Percentiles rank a stretch among this genome's conserved stretches.
Evolutionary conservation across 495 filamentous ascomycete species (phyloP).

Genomic region (Penicillium pancosmium): DNA sequence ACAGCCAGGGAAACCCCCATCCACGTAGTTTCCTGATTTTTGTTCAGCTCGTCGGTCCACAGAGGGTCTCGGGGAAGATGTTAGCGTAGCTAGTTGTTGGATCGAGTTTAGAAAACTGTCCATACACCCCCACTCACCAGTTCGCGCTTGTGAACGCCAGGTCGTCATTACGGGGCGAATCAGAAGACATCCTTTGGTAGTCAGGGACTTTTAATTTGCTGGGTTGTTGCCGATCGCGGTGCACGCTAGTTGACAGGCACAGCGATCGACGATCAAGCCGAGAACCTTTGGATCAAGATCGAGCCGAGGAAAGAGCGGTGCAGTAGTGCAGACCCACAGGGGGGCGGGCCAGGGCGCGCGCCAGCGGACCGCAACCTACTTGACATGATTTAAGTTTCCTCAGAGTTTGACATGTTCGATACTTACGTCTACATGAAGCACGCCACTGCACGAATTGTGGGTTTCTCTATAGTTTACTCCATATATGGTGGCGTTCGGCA

Average conservation of each 20-base stretch:
- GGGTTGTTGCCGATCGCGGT: not conserved
- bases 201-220: conserved; percentile 2
- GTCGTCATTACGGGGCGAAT: conserved; percentile 4
- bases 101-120: not conserved
- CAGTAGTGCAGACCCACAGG: conserved; percentile 3
- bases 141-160: conserved; percentile 3
- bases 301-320: not conserved
- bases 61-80: not conserved
- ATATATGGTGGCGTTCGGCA: not conserved
- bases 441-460: not conserved
- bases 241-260: conserved; percentile 2
- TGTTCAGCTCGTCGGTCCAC: not conserved
- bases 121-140: not conserved
- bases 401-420: not conserved
- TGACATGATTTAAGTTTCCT: not conserved
- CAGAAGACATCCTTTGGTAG: not conserved
- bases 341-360: not conserved
- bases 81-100: not conserved
- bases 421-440: not conserved
- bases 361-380: conserved; percentile 8
- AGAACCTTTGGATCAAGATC: not conserved
- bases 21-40: not conserved
- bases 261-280: not conserved
- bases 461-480: not conserved
- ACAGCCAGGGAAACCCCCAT: not conserved